These are phyloP conservation scores for Hondaea fermentalgiana DNA, from an alignment of 108 stramenopile genomes.

Conservation along the genomic window DNA sequence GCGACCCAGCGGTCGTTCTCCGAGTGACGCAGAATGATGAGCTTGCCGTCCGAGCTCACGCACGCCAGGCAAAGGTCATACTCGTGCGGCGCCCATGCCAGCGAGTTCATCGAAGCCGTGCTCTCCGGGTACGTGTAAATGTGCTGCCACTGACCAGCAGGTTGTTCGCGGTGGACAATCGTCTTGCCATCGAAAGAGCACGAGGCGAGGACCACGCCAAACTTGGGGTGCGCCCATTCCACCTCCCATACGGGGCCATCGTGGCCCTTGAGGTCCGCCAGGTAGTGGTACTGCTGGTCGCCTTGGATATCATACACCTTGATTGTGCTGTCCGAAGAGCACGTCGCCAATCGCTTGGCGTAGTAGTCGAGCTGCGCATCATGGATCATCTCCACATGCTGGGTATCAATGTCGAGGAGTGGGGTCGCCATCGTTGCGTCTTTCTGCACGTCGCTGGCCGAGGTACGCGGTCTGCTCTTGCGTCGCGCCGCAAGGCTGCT, in stretches of 20 bases:
- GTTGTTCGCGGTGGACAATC: slow-evolving; percentile 68
- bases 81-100: slow-evolving; percentile 77
- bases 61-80: slow-evolving; percentile 62
- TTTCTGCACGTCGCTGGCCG: too few species aligned
- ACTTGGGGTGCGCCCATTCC: slow-evolving; percentile 88
- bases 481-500: too few species aligned
- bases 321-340: slow-evolving; percentile 75
- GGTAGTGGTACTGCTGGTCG: slow-evolving; percentile 41
- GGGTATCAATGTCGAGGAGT: slow-evolving; percentile 59
- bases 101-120: slow-evolving; percentile 60
- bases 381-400: slow-evolving; percentile 88
- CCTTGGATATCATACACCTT: slow-evolving; percentile 79
- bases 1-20: slow-evolving; percentile 60
- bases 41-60: slow-evolving; percentile 71
- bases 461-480: too few species aligned
- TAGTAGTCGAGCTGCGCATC: slow-evolving; percentile 89
- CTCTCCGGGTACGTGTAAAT: slow-evolving; percentile 56
- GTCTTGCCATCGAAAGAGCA: slow-evolving; percentile 79
- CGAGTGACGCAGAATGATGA: slow-evolving; percentile 64
- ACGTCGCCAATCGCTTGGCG: slow-evolving; percentile 82
- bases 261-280: slow-evolving; percentile 40
- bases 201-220: slow-evolving; percentile 69
- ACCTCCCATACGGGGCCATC: slow-evolving; percentile 88
- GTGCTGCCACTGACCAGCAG: slow-evolving; percentile 67
- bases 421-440: neutral